Evolutionary conservation across 2,329 filamentous ascomycete species (phyloP), one percentile per base, ranked within the genome.

Genomic region (Meredithiella fracta): DNA sequence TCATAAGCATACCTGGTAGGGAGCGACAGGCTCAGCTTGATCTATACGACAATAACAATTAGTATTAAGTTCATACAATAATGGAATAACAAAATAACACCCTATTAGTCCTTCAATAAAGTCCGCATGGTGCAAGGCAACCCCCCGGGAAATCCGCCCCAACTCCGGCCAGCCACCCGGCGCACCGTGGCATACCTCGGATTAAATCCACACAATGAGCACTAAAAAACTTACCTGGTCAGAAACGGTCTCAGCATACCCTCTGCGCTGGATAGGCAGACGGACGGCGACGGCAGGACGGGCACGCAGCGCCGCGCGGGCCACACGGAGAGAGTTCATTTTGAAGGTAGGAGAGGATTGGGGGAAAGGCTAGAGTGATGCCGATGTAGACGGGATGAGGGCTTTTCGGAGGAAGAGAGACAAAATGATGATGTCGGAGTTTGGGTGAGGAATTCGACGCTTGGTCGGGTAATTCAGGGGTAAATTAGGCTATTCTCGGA

Each of bases 1-100:
- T 37, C 15, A 44, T 26, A 22, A 26, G 68, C 86, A 73, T 88
- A 97, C 92, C 89, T 96, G 86, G 76, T 97, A 91, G 75, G 92
- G 66, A 98, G 86, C 70, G 86, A 82, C 76, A 98, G 79, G 78
- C 88, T 95, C 76, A 98, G 83, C 83, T 94, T 94, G 80, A 98
- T 94, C 80, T 83, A 64, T 59, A 47, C 25, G 17, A n/a, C n/a
- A 20, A 52, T n/a, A 52, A 37, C 4, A 23, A 26, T 52, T 25
- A 38, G 50, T 15, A 52, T 17, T 14, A 31, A 29, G 25, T 15
- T 17, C 23, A 23, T 34, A 8, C 22, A 5, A 47, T 15, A n/a
- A 34, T 23, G 7, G 22, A n/a, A 22, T 17, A 47, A 54, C 7
- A 22, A 31, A n/a, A 7, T 47, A 44, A 54, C 8, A 29, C 31